These are phyloP conservation scores for Gonapodya sp. DNA, from an alignment of 192 early-diverging fungal species.

Conservation along the genomic window DNA sequence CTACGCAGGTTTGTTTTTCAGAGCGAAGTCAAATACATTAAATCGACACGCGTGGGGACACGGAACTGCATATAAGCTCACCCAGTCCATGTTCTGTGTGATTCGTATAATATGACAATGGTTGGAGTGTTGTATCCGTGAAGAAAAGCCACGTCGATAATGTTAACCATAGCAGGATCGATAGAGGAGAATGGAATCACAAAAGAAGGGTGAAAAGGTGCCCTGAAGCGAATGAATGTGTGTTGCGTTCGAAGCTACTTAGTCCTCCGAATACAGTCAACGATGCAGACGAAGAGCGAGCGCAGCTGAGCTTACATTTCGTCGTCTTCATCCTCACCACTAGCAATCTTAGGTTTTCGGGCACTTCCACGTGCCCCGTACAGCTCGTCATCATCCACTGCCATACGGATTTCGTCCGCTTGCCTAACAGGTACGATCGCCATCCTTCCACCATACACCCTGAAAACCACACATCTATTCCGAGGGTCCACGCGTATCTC, in stretches of 20 bases:
- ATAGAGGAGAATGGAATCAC: slow-evolving; percentile 53
- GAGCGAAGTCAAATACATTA: too few relatives aligned
- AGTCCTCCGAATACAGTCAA: too few relatives aligned
- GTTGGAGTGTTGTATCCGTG: slow-evolving; percentile 88
- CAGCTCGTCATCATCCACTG: not conserved
- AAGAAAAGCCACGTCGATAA: slow-evolving; percentile 86
- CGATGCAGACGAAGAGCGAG: too few relatives aligned
- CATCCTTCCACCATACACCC: slow-evolving; percentile 79
- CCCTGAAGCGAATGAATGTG: too few relatives aligned
- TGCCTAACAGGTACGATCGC: slow-evolving; percentile 83
- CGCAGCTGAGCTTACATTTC: slow-evolving; percentile 29
- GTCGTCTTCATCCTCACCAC: not conserved
- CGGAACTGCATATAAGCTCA: slow-evolving; percentile 26
- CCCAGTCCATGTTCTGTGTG: slow-evolving; percentile 79
- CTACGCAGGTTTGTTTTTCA: too few relatives aligned
- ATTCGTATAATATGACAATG: slow-evolving; percentile 84
- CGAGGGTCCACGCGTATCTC: slow-evolving; percentile 69
- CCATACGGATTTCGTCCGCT: slow-evolving; percentile 27
- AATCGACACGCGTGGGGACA: not conserved
- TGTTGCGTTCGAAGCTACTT: too few relatives aligned
- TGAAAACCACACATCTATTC: slow-evolving; percentile 75
- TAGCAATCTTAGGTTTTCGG: not conserved
- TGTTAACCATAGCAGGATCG: slow-evolving; percentile 55
- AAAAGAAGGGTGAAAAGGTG: slow-evolving; percentile 43
- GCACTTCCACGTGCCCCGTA: not conserved